Conservation (phyloP, 345 rosid species). For the Eucalyptus victrix region DNA sequence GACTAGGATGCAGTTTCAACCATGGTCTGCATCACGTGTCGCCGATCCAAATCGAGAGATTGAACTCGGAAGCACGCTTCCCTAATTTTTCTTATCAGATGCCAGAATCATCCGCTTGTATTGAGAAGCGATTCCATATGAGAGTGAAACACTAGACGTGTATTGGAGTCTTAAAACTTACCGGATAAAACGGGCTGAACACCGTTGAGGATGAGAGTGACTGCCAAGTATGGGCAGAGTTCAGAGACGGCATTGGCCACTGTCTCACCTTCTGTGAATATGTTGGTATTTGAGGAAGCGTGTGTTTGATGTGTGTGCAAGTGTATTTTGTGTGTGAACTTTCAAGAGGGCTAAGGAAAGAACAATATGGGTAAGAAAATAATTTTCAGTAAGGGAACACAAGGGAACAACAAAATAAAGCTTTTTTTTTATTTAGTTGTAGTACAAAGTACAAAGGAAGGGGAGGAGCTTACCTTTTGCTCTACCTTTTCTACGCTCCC, state of each 20-base stretch:
- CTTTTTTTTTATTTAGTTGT: no score
- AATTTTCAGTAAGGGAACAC: no score
- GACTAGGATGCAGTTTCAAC: neutral
- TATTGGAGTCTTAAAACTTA: neutral
- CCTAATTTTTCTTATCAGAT: no score
- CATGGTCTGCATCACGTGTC: neutral
- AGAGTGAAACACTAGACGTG: neutral
- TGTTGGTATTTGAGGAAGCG: no score
- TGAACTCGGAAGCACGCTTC: neutral
- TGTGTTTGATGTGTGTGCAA: no score
- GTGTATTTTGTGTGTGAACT: no score
- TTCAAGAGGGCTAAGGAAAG: no score
- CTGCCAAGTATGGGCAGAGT: conserved; percentile 20
- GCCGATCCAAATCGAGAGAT: neutral
- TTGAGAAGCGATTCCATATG: neutral
- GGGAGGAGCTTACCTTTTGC: no score
- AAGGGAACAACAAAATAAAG: no score
- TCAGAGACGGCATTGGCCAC: conserved; percentile 26
- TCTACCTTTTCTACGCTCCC: no score
- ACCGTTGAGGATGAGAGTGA: conserved; percentile 23
- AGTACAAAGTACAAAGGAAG: no score
- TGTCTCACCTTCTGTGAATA: conserved; percentile 18
- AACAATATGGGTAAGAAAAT: no score
- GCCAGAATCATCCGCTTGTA: neutral
- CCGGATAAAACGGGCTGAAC: conserved; percentile 35